Evolutionary conservation across 2,329 filamentous ascomycete genomes (phyloP).

Genomic region (Sordariomycetes sp.): DNA sequence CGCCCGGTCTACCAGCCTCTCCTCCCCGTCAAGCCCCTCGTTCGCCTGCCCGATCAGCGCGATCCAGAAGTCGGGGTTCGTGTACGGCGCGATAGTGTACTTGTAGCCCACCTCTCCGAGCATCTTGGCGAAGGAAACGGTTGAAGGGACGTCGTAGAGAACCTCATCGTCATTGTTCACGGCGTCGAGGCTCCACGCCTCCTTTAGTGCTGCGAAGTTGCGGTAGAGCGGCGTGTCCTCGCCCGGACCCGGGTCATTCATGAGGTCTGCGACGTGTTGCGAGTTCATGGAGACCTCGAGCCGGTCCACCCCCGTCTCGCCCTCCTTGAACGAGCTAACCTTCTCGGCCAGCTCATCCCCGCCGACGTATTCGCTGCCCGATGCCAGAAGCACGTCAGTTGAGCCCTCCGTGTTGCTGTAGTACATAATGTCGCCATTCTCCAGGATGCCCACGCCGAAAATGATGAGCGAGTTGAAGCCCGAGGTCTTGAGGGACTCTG

Average conservation of each 20-base stretch:
- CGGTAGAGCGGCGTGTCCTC: slow-evolving; percentile 21
- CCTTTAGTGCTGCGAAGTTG: slow-evolving; percentile 27
- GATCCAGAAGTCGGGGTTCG: slow-evolving; percentile 25
- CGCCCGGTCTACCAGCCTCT: slow-evolving; percentile 23
- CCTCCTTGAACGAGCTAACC: slow-evolving; percentile 23
- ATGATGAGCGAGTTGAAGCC: slow-evolving; percentile 32
- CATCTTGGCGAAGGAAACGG: slow-evolving; percentile 29
- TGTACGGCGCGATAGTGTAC: slow-evolving; percentile 32
- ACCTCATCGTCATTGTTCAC: slow-evolving; percentile 35
- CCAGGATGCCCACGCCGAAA: slow-evolving; percentile 29
- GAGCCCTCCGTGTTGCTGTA: slow-evolving; percentile 29
- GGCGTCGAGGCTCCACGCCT: slow-evolving; percentile 30
- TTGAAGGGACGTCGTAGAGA: slow-evolving; percentile 29
- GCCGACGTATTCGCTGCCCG: slow-evolving; percentile 30
- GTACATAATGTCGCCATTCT: slow-evolving; percentile 31
- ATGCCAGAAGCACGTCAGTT: slow-evolving; percentile 22
- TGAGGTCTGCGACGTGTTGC: slow-evolving; percentile 26
- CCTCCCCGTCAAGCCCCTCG: slow-evolving; percentile 8
- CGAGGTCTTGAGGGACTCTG: slow-evolving; percentile 24
- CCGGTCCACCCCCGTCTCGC: slow-evolving; percentile 20
- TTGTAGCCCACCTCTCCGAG: slow-evolving; percentile 27
- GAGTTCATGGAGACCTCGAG: slow-evolving; percentile 33
- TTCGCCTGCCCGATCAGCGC: slow-evolving; percentile 19
- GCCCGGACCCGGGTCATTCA: slow-evolving; percentile 21
- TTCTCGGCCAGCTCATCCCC: slow-evolving; percentile 36